Conservation (phyloP, 2,329 filamentous ascomycete species). For the Knufia fluminis region DNA sequence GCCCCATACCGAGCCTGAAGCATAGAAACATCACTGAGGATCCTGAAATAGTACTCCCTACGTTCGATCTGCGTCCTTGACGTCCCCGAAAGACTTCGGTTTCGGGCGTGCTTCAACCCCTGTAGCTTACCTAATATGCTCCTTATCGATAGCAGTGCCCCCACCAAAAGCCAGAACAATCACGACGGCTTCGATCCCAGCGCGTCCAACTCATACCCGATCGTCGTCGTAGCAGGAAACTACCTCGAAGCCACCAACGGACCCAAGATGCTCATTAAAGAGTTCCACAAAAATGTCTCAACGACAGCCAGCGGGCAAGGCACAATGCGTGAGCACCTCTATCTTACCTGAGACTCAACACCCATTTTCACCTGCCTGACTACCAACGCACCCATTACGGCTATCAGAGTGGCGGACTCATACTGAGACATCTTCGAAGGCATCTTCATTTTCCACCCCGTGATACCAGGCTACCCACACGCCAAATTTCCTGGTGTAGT, state of each 20-base stretch:
- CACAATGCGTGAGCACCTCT: slow-evolving; percentile 42
- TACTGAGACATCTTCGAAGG: slow-evolving; percentile 41
- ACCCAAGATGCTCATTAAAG: slow-evolving; percentile 49
- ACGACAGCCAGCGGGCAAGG: slow-evolving; percentile 49
- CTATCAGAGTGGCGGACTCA: background rate
- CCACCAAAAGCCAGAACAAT: too few species aligned
- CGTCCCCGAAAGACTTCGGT: too few species aligned
- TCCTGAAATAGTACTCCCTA: too few species aligned
- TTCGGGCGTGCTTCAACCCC: too few species aligned
- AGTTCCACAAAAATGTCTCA: slow-evolving; percentile 50
- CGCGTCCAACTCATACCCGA: too few species aligned
- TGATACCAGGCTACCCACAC: slow-evolving; percentile 74
- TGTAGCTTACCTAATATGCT: too few species aligned
- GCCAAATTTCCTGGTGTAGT: slow-evolving; percentile 84
- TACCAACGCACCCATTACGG: slow-evolving; percentile 5
- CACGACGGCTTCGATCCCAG: too few species aligned
- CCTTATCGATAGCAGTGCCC: too few species aligned
- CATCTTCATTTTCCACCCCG: slow-evolving; percentile 81
- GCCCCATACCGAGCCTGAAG: too few species aligned
- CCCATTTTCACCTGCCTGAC: background rate
- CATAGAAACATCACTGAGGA: too few species aligned
- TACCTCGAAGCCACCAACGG: background rate
- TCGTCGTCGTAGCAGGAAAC: too few species aligned
- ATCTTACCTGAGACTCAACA: background rate
- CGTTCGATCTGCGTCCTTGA: too few species aligned